Evolutionary conservation across 208 protist genomes (phyloP).

Genomic region (Crithidia fasciculata): DNA sequence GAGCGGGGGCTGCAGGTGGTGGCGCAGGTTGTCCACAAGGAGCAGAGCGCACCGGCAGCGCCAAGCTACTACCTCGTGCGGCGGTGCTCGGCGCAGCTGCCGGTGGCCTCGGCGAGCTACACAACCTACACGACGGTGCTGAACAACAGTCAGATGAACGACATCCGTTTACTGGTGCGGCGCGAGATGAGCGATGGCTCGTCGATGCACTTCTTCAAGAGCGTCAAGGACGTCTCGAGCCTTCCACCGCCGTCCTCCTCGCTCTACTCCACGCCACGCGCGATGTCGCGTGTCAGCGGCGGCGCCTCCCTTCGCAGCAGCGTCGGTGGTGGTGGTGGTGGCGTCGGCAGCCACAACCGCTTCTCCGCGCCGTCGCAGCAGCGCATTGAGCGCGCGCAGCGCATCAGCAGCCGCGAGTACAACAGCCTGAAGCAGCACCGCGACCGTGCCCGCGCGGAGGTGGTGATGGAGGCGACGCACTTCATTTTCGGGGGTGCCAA

Average conservation of each 20-base stretch:
- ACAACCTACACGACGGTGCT: conserved; percentile 57
- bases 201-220: conserved; percentile 72
- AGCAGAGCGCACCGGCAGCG: conserved; percentile 27
- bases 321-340: not conserved
- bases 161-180: conserved; percentile 62
- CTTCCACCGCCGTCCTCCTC: not conserved
- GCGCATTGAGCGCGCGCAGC: conserved; percentile 55
- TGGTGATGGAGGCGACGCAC: conserved; percentile 53
- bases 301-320: conserved; percentile 27
- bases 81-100: conserved; percentile 37
- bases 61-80: conserved; percentile 55
- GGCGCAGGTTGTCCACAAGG: conserved; percentile 47
- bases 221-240: conserved; percentile 31
- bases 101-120: conserved; percentile 49
- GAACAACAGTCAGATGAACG: conserved; percentile 57
- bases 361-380: conserved; percentile 29
- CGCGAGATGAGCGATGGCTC: conserved; percentile 62
- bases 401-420: conserved; percentile 83
- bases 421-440: conserved; percentile 60
- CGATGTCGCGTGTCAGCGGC: conserved; percentile 10
- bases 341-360: not conserved
- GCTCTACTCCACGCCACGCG: not conserved
- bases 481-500: conserved; percentile 66
- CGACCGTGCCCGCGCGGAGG: conserved; percentile 48
- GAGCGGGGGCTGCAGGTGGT: conserved; percentile 74